A percentile compares a stretch with the other conserved stretches of the same genome.
phyloP scores from a whole-genome alignment of 306 rosid genomes.

The Cotoneaster glaucophyllus region DNA sequence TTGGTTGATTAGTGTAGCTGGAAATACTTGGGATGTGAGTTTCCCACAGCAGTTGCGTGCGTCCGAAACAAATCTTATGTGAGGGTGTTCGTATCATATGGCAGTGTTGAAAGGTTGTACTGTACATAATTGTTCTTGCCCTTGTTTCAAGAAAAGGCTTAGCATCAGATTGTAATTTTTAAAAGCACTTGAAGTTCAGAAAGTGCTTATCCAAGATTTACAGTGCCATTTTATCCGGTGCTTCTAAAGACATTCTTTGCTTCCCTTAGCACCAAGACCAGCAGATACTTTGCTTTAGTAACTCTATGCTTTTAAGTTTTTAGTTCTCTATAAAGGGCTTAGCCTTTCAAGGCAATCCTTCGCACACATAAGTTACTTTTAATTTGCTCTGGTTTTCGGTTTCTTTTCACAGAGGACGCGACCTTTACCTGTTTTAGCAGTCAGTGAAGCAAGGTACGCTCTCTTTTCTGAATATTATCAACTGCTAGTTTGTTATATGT shows the following conservation, averaged over 20 bases:
- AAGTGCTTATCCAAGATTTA: not conserved
- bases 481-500: not conserved
- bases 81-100: no score
- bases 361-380: not conserved
- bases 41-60: no score
- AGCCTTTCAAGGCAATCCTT: not conserved
- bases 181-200: not conserved
- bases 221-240: not conserved
- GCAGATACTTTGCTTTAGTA: conserved; percentile 21
- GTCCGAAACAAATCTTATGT: no score
- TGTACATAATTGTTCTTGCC: not conserved
- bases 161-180: not conserved
- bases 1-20: no score
- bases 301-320: not conserved
- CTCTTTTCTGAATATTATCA: not conserved
- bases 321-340: not conserved
- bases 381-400: not conserved
- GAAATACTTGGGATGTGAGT: no score
- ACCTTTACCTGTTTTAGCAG: not conserved
- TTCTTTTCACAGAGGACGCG: not conserved
- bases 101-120: no score
- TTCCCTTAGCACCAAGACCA: conserved; percentile 9
- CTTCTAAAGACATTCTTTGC: conserved; percentile 11
- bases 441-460: conserved; percentile 8
- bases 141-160: conserved; percentile 20